Percentiles rank a stretch among this genome's conserved stretches.
Evolutionary conservation across 306 rosid species (phyloP).

Genomic region (Cyclanthera cordifolia): DNA sequence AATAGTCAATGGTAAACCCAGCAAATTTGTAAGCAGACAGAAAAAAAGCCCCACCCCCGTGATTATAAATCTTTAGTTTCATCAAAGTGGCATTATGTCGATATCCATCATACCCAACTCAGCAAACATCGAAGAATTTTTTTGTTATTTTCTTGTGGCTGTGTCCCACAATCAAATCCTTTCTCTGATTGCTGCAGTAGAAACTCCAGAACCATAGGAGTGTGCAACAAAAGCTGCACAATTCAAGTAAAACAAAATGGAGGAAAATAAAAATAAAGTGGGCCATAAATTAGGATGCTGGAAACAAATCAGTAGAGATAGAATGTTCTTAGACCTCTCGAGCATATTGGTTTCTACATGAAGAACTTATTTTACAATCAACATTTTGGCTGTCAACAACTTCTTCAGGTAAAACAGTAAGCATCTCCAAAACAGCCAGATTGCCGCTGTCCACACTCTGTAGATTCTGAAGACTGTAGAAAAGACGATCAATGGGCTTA

Average conservation of each 20-base stretch:
- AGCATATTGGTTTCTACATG: constrained; percentile 54
- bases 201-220: constrained; percentile 76
- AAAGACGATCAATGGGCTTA: constrained; percentile 79
- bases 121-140: constrained; percentile 85
- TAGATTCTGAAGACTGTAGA: constrained; percentile 79
- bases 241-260: constrained; percentile 3
- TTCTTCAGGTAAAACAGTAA: constrained; percentile 91
- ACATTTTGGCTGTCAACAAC: constrained; percentile 50
- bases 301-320: constrained; percentile 3
- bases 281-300: constrained; percentile 12
- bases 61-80: not conserved
- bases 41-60: not conserved
- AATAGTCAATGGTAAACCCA: not conserved
- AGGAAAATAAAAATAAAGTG: constrained; percentile 2
- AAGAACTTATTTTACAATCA: constrained; percentile 45
- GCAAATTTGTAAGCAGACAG: not conserved
- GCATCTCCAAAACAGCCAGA: constrained; percentile 88
- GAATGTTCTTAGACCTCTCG: constrained; percentile 54
- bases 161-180: constrained; percentile 44
- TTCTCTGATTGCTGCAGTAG: constrained; percentile 69
- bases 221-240: constrained; percentile 70
- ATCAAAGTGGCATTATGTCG: not conserved
- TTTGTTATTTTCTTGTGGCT: constrained; percentile 63
- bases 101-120: constrained; percentile 65
- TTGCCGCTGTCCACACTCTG: constrained; percentile 61